phyloP scores from a whole-genome alignment of 2,329 filamentous ascomycete species.

The Shiraia sp. region DNA sequence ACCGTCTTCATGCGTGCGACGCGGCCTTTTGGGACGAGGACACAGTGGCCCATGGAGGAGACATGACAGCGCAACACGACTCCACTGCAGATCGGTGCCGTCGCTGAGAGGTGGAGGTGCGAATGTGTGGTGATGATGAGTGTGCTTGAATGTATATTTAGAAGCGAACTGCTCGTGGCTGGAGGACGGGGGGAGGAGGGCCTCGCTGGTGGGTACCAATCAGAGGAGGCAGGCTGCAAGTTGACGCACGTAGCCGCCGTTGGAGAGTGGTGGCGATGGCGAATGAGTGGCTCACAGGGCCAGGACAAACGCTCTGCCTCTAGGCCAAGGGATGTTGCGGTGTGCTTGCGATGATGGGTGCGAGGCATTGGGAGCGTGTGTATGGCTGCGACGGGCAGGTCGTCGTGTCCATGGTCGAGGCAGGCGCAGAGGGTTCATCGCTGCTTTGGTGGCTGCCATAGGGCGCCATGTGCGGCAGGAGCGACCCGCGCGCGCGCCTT shows the following conservation, averaged over 20 bases:
- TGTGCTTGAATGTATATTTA: no score
- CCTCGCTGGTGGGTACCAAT: constrained; percentile 11
- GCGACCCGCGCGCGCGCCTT: not conserved
- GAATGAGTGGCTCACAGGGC: constrained; percentile 24
- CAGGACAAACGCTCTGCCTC: constrained; percentile 29
- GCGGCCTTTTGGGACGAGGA: not conserved
- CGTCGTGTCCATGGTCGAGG: no score
- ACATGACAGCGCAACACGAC: not conserved
- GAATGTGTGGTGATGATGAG: constrained; percentile 4
- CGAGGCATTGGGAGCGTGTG: constrained; percentile 6
- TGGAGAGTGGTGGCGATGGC: constrained; percentile 17
- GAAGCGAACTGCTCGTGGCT: constrained; percentile 26
- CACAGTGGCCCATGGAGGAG: constrained; percentile 1
- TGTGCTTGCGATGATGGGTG: constrained; percentile 24
- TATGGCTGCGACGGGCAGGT: constrained; percentile 11
- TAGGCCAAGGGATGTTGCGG: constrained; percentile 27
- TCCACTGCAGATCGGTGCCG: not conserved
- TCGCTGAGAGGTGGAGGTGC: constrained; percentile 6
- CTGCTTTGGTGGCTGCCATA: no score
- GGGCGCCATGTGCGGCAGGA: not conserved
- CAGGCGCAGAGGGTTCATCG: not conserved
- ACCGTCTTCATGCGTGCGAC: constrained; percentile 10
- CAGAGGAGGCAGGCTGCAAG: constrained; percentile 6
- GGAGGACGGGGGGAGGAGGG: constrained; percentile 10
- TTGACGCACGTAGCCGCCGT: constrained; percentile 28